Base-by-base conservation (phyloP, 2,329 filamentous ascomycete genomes). In the Epichloe gansuensis region DNA sequence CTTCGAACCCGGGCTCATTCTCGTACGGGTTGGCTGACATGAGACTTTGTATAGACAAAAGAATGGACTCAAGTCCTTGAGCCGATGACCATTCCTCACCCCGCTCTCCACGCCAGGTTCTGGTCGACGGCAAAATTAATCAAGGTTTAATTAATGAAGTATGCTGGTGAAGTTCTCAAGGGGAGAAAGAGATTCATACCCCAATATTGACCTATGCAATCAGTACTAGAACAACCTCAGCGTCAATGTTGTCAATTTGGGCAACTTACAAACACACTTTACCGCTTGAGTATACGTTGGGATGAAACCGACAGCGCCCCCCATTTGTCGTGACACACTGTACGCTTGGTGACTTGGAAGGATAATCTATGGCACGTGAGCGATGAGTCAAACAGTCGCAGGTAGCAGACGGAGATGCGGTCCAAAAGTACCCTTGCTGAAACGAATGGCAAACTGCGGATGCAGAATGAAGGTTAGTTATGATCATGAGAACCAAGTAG, bases 71-170 rank as follows among this genome's bases (percentile, higher is more conserved):
- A 1, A 98, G 74, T 6, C 93, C 91, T 66, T 97, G 93, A 1
- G 91, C 93, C 15, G 90, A 89, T 15, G 90, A 96, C 93, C 93
- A 98, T 66, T 96, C 84, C 67, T 97, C 93, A 51, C 90, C 89
- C 15, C 81, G 78, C 63, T 95, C 85, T 31, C 90, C 90, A 48
- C 86, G 80, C 93, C 93, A 98, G 64, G 93, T 98, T 53, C 90
- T 94, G 59, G n/a, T 6, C 45, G 21, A 53, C 6, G 23, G 39
- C 2, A 51, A 57, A 31, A 56, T 54, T 36, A 4, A 46, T 27
- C 21, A 49, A 35, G 3, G 41, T 42, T 13, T 8, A 35, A 17
- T 25, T 3, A 17, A 41, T 11, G 9, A 8, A 31, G 3, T 31
- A 8, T 31, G 9, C 31, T 31, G 31, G 31, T 31, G 31, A 31